Percentiles rank a stretch among this genome's conserved stretches.
Conservation (phyloP, 192 early-diverging fungal genomes). For the Coemansia sp. region DNA sequence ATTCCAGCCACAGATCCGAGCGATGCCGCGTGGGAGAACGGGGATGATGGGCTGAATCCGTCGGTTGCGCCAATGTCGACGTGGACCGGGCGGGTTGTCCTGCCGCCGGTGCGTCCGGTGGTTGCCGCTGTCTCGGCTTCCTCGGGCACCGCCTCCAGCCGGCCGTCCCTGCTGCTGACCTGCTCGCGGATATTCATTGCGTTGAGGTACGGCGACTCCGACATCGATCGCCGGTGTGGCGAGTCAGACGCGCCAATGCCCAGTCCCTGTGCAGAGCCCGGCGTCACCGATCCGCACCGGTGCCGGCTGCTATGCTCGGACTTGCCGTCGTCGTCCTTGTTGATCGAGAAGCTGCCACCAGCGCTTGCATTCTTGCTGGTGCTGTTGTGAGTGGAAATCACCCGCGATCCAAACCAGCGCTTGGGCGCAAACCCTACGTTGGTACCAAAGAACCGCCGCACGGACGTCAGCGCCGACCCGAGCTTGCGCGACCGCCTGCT, state of each 20-base stretch:
- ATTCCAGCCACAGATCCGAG: constrained; percentile 26
- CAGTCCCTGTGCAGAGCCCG: constrained; percentile 15
- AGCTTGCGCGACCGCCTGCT: constrained; percentile 37
- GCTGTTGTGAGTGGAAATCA: constrained; percentile 9
- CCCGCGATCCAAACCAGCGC: constrained; percentile 44
- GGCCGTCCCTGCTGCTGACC: constrained; percentile 21
- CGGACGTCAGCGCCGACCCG: constrained; percentile 49
- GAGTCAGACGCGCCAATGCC: constrained; percentile 32
- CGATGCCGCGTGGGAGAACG: constrained; percentile 46
- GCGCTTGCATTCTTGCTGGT: constrained; percentile 15
- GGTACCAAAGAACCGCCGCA: constrained; percentile 43
- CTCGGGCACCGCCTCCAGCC: constrained; percentile 42
- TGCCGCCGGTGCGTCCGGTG: not conserved
- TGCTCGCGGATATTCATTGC: constrained; percentile 37
- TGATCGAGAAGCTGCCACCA: constrained; percentile 33
- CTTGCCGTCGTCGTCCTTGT: constrained; percentile 13
- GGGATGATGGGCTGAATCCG: constrained; percentile 17
- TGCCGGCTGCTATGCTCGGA: not conserved
- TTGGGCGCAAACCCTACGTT: constrained; percentile 22
- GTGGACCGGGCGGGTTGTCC: not conserved
- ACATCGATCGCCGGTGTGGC: constrained; percentile 47
- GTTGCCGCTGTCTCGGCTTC: constrained; percentile 26
- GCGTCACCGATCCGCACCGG: constrained; percentile 24
- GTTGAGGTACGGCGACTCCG: constrained; percentile 47
- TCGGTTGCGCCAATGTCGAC: not conserved